phyloP scores from a whole-genome alignment of 2,329 filamentous ascomycete species.

The Kalmusia sp. region DNA sequence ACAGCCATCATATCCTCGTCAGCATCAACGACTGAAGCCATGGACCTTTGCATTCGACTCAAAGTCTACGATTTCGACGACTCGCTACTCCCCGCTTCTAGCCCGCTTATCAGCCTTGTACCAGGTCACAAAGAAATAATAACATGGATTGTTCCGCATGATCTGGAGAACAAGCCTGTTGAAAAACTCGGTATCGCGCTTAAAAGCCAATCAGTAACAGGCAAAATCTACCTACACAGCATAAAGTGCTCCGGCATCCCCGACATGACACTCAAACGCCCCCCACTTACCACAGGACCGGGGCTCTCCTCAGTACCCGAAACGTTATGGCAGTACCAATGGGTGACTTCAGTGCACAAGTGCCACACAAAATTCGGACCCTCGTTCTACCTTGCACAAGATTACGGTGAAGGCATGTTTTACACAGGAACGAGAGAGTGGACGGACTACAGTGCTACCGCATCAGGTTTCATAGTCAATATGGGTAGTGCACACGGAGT shows the following conservation, averaged over 20 bases:
- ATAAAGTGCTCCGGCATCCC: conserved; percentile 2
- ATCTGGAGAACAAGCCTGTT: conserved; percentile 7
- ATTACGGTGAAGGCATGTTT: conserved; percentile 39
- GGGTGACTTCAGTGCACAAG: conserved; percentile 29
- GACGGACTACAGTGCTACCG: conserved; percentile 32
- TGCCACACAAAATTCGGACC: conserved; percentile 25
- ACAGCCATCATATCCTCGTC: neutral
- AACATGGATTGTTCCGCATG: conserved; percentile 9
- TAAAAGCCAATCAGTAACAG: neutral
- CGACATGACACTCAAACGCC: neutral
- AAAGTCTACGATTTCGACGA: conserved; percentile 14
- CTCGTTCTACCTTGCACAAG: conserved; percentile 33
- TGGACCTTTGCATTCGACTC: neutral
- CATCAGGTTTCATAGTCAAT: conserved; percentile 29
- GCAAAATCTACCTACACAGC: conserved; percentile 1
- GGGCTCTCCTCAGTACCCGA: neutral
- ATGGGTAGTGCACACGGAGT: conserved; percentile 21
- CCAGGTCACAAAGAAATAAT: neutral
- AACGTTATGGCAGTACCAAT: conserved; percentile 35
- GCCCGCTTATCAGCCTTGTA: neutral
- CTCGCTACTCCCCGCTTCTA: neutral
- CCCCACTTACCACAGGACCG: neutral
- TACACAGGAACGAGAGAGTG: conserved; percentile 44
- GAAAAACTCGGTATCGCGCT: conserved; percentile 9
- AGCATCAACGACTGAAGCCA: neutral